phyloP scores from a whole-genome alignment of 495 filamentous ascomycete species.

The Rhizodiscina lignyota region DNA sequence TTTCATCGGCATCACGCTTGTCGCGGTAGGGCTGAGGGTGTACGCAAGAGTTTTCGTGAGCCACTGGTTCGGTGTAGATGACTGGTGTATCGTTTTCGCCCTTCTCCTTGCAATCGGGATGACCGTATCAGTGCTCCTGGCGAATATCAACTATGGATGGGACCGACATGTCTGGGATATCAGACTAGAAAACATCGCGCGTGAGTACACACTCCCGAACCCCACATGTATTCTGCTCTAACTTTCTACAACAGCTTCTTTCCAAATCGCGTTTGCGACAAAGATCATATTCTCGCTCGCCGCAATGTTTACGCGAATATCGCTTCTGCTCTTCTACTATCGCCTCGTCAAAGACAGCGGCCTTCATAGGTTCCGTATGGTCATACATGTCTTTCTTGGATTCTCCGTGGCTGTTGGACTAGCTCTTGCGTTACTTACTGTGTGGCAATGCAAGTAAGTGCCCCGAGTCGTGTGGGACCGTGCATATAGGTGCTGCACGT shows the following conservation, averaged over 20 bases:
- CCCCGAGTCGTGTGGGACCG: background rate
- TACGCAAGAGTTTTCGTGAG: conserved; percentile 16
- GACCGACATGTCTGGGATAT: conserved; percentile 41
- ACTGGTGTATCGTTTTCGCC: conserved; percentile 12
- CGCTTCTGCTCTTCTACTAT: conserved; percentile 39
- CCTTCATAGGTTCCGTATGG: conserved; percentile 22
- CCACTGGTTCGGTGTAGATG: conserved; percentile 17
- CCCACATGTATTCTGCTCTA: background rate
- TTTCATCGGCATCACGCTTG: conserved; percentile 13
- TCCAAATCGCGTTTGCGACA: conserved; percentile 32
- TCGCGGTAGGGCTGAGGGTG: conserved; percentile 12
- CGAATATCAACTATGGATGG: conserved; percentile 29
- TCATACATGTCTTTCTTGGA: conserved; percentile 27
- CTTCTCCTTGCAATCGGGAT: conserved; percentile 9
- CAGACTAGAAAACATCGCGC: conserved; percentile 12
- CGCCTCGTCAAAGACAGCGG: conserved; percentile 28
- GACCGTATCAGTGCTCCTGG: conserved; percentile 14
- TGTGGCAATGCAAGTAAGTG: conserved; percentile 41
- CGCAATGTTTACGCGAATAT: conserved; percentile 37
- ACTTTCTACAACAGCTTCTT: conserved; percentile 2
- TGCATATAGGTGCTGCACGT: too few species aligned
- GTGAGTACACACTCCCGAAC: conserved; percentile 12
- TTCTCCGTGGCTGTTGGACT: conserved; percentile 28
- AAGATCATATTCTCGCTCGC: conserved; percentile 36
- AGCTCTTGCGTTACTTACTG: conserved; percentile 30